Conservation (phyloP, 1,284 basidiomycete genomes). For the Butyriboletus appendiculatus region DNA sequence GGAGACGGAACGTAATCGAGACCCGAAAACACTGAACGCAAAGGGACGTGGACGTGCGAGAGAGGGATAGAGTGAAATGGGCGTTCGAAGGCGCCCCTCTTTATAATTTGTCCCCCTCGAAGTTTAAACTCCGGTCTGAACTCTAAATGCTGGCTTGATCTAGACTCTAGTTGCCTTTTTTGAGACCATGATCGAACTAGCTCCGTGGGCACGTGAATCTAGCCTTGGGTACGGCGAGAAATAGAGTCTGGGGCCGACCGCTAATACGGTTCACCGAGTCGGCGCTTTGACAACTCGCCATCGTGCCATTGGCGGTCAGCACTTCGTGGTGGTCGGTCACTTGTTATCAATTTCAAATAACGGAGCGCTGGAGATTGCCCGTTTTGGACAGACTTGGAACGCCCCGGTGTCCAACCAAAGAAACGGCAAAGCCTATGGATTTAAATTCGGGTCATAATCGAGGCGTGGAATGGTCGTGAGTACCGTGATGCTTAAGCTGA, state of each 20-base stretch:
- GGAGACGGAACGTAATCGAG: constrained; percentile 47
- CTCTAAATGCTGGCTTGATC: constrained; percentile 29
- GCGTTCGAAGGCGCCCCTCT: constrained; percentile 33
- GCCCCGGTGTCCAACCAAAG: neutral
- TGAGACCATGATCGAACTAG: constrained; percentile 1
- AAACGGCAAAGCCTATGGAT: constrained; percentile 12
- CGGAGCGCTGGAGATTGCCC: constrained; percentile 1
- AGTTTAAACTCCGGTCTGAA: constrained; percentile 53
- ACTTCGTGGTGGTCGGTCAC: neutral
- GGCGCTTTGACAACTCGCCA: constrained; percentile 8
- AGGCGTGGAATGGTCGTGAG: constrained; percentile 26
- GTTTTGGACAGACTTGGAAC: constrained; percentile 1
- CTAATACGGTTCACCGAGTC: neutral
- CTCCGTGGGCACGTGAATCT: constrained; percentile 9
- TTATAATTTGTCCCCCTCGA: constrained; percentile 49
- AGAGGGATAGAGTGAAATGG: constrained; percentile 35
- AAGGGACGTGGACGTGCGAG: constrained; percentile 43
- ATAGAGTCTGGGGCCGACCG: too few species aligned
- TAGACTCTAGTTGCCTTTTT: constrained; percentile 26
- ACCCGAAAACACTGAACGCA: constrained; percentile 50
- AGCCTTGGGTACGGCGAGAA: neutral
- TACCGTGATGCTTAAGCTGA: constrained; percentile 11
- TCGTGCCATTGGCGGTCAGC: constrained; percentile 1
- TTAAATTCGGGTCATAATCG: constrained; percentile 15
- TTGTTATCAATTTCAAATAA: constrained; percentile 33